These are phyloP conservation scores for Wickerhamomyces sydowiorum DNA, from an alignment of 805 yeast species.

Conservation along the genomic window DNA sequence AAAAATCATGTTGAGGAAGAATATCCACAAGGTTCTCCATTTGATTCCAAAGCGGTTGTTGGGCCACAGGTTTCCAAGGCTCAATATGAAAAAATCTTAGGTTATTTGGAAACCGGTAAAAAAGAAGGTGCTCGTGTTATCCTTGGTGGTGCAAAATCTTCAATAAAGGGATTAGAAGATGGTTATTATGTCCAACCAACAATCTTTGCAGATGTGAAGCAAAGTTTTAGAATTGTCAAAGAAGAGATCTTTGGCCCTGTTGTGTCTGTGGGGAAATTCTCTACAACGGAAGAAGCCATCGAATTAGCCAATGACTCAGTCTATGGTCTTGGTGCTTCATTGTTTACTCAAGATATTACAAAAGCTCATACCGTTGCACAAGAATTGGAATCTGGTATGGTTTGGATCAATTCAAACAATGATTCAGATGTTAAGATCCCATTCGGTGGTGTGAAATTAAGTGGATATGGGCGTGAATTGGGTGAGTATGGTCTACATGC, in stretches of 20 bases:
- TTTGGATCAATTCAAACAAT: conserved; percentile 56
- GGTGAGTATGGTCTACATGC: conserved; percentile 59
- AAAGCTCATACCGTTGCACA: conserved; percentile 35
- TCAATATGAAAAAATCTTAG: conserved; percentile 41
- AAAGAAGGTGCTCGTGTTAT: conserved; percentile 47
- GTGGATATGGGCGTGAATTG: conserved; percentile 64
- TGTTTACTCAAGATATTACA: conserved; percentile 34
- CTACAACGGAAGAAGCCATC: conserved; percentile 38
- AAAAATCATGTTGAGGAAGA: conserved; percentile 27
- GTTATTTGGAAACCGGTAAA: conserved; percentile 42
- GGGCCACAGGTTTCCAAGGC: conserved; percentile 53
- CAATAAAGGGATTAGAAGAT: conserved; percentile 17
- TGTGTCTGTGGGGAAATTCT: conserved; percentile 36
- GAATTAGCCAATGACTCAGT: conserved; percentile 35
- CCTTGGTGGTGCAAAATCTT: conserved; percentile 37
- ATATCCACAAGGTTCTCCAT: conserved; percentile 40
- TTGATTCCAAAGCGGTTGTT: conserved; percentile 33
- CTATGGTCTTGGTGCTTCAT: conserved; percentile 43
- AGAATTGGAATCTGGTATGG: conserved; percentile 41
- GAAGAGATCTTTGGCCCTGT: conserved; percentile 55
- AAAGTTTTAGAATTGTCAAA: conserved; percentile 33
- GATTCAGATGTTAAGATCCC: conserved; percentile 53
- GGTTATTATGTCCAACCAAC: conserved; percentile 42
- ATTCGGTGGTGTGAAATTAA: conserved; percentile 64
- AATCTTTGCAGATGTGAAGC: conserved; percentile 38